Evolutionary conservation across 2,329 filamentous ascomycete genomes (phyloP).

Genomic region (Pestalotiopsis sp.): DNA sequence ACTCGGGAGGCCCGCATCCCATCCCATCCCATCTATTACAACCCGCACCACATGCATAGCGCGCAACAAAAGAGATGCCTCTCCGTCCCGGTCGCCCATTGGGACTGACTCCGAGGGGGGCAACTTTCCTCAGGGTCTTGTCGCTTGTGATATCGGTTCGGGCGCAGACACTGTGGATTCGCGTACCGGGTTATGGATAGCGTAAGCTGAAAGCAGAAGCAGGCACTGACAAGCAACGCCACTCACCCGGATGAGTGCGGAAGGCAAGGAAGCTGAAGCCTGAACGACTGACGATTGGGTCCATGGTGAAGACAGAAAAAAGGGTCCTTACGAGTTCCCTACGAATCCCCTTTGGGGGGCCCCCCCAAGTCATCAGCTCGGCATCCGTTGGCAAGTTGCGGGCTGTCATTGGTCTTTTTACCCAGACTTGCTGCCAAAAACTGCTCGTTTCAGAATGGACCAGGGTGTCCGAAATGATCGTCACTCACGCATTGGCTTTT

Average conservation of each 20-base stretch:
- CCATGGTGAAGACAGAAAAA: not conserved
- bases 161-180: too few relatives aligned
- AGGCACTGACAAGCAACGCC: not conserved
- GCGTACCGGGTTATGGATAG: not conserved
- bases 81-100: not conserved
- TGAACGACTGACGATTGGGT: not conserved
- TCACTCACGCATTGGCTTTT: not conserved
- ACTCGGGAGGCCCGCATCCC: too few relatives aligned
- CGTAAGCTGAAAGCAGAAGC: not conserved
- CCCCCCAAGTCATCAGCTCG: not conserved
- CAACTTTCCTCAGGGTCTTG: too few relatives aligned
- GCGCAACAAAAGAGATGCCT: too few relatives aligned
- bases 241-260: not conserved
- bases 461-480: not conserved
- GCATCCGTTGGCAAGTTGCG: not conserved
- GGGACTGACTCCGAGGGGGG: not conserved
- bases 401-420: constrained; percentile 2
- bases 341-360: too few relatives aligned
- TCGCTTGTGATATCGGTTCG: too few relatives aligned
- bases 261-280: not conserved
- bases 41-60: too few relatives aligned
- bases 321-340: not conserved
- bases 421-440: not conserved
- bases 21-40: too few relatives aligned
- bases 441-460: constrained; percentile 8